phyloP scores from a whole-genome alignment of 805 yeast genomes.

The Yamadazyma laniorum region DNA sequence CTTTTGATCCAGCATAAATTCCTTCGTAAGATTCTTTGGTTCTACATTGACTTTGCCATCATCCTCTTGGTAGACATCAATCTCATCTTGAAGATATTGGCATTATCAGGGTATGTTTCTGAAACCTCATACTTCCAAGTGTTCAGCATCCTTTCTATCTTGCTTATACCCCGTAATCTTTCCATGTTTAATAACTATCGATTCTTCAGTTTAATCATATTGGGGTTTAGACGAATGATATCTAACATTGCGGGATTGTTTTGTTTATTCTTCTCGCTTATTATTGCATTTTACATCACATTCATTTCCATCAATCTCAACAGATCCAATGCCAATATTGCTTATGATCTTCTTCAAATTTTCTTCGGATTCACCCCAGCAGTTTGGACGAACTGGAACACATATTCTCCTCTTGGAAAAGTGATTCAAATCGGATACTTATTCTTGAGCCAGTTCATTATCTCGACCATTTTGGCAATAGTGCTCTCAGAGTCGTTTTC shows the following conservation, averaged over 20 bases:
- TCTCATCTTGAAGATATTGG: constrained; percentile 23
- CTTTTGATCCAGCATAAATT: constrained; percentile 45
- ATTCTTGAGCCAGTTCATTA: constrained; percentile 53
- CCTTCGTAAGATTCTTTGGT: constrained; percentile 53
- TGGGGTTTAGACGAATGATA: constrained; percentile 51
- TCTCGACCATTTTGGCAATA: constrained; percentile 54
- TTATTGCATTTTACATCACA: constrained; percentile 55
- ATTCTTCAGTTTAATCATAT: constrained; percentile 50
- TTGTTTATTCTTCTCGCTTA: constrained; percentile 47
- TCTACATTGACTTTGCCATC: constrained; percentile 45
- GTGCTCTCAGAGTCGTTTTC: constrained; percentile 46
- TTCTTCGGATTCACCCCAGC: constrained; percentile 61
- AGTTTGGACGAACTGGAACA: constrained; percentile 55
- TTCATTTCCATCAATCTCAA: constrained; percentile 48
- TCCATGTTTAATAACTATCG: constrained; percentile 50
- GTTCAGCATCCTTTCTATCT: constrained; percentile 45
- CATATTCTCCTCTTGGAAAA: constrained; percentile 47
- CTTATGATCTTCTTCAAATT: constrained; percentile 50
- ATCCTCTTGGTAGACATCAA: constrained; percentile 37
- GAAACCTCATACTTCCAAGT: constrained; percentile 25
- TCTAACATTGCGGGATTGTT: constrained; percentile 50
- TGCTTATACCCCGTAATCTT: constrained; percentile 49
- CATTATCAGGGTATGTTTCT: constrained; percentile 15
- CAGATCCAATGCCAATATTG: constrained; percentile 41
- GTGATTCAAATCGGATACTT: constrained; percentile 49